Percentiles rank a stretch among this genome's conserved stretches.
Conservation (phyloP, 75 land plant species). For the Picea sitchensis region DNA sequence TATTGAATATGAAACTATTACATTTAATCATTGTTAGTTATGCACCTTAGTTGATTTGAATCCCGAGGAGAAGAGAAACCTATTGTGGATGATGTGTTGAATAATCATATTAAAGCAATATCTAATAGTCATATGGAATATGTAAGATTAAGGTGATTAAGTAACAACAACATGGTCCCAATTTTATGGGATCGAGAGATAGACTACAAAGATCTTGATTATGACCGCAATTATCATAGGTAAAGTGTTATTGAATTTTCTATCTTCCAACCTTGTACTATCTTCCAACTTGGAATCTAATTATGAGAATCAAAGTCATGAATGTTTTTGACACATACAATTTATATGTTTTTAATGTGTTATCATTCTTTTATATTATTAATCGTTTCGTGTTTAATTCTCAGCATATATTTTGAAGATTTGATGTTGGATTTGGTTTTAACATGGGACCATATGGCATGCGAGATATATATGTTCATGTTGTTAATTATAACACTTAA, state of each 20-base stretch:
- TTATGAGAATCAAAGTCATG: neutral
- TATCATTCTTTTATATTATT: neutral
- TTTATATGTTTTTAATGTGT: neutral
- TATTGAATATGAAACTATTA: neutral
- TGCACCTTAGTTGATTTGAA: conserved; percentile 15
- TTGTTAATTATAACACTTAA: conserved; percentile 89
- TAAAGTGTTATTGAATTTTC: conserved; percentile 13
- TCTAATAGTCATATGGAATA: conserved; percentile 36
- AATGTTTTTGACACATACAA: conserved; percentile 7
- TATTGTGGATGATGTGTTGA: conserved; percentile 26
- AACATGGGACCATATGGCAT: conserved; percentile 69
- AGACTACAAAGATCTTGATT: conserved; percentile 94
- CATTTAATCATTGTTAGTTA: conserved; percentile 24
- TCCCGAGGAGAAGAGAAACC: conserved; percentile 23
- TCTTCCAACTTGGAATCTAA: neutral
- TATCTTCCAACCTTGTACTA: neutral
- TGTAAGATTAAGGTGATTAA: conserved; percentile 39
- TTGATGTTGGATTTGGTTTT: conserved; percentile 99
- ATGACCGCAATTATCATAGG: conserved; percentile 92
- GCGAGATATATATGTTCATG: conserved; percentile 85
- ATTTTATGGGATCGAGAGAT: conserved; percentile 89
- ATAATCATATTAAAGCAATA: conserved; percentile 16
- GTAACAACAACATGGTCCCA: conserved; percentile 62
- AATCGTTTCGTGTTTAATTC: neutral
- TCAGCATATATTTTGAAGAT: conserved; percentile 79